phyloP scores from a whole-genome alignment of 2,329 filamentous ascomycete species.

The Periconia sp. region DNA sequence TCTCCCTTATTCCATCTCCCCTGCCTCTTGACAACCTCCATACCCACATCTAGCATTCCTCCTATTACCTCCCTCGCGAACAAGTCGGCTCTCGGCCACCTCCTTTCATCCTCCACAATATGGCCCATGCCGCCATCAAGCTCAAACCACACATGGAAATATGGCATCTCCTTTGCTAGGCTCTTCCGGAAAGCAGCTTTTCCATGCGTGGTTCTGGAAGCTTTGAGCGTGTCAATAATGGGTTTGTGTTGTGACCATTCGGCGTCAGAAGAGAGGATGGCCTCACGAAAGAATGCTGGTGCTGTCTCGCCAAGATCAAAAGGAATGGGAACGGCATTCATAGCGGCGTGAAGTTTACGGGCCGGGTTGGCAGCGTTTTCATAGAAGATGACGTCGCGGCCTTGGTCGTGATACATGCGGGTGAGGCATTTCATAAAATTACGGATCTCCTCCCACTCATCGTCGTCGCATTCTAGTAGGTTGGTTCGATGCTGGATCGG shows the following conservation, averaged over 20 bases:
- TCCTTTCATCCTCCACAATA: constrained; percentile 81
- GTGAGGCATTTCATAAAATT: constrained; percentile 99
- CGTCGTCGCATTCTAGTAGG: constrained; percentile 96
- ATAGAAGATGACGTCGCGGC: constrained; percentile 93
- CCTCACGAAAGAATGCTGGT: constrained; percentile 94
- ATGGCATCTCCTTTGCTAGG: constrained; percentile 94
- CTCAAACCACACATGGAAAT: constrained; percentile 95
- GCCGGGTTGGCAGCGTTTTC: constrained; percentile 89
- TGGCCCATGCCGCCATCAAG: constrained; percentile 92
- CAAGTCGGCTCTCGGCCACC: constrained; percentile 89
- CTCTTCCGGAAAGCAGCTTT: constrained; percentile 80
- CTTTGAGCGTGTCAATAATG: constrained; percentile 82
- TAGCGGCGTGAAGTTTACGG: constrained; percentile 80
- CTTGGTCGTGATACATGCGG: constrained; percentile 92
- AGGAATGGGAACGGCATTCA: constrained; percentile 86
- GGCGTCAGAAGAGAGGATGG: constrained; percentile 84
- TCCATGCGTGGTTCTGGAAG: constrained; percentile 71
- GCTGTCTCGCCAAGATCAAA: constrained; percentile 90
- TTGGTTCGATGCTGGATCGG: constrained; percentile 87
- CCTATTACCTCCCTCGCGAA: constrained; percentile 93
- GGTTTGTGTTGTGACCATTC: constrained; percentile 97
- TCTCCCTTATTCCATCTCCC: constrained; percentile 80
- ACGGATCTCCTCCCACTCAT: constrained; percentile 98
- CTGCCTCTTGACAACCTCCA: constrained; percentile 86
- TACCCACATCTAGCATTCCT: constrained; percentile 85